A percentile compares a stretch with the other conserved stretches of the same genome.
Evolutionary conservation across 2,329 filamentous ascomycete genomes (phyloP).

Genomic region (Exophiala phaeomuriformis): DNA sequence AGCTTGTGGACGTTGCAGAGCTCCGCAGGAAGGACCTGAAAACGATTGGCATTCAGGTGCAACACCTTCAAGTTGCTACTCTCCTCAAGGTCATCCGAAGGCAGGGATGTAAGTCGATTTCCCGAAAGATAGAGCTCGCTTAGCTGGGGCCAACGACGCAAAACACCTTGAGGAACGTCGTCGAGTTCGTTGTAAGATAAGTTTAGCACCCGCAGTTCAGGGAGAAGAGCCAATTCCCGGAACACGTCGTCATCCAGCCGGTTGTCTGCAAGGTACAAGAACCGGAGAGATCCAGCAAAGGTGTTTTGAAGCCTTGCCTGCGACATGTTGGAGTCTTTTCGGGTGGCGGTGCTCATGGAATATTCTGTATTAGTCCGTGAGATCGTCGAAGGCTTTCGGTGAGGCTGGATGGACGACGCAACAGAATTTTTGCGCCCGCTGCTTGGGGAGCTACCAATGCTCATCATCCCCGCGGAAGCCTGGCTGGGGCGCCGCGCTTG

Average conservation of each 20-base stretch:
- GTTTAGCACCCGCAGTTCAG: conserved; percentile 81
- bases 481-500: conserved; percentile 72
- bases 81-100: conserved; percentile 89
- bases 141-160: conserved; percentile 83
- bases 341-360: conserved; percentile 49
- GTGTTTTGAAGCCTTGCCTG: conserved; percentile 67
- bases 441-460: conserved; percentile 65
- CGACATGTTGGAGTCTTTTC: conserved; percentile 86
- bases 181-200: conserved; percentile 91
- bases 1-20: conserved; percentile 90
- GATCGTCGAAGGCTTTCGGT: conserved; percentile 76
- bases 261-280: conserved; percentile 88
- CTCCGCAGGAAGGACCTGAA: conserved; percentile 91
- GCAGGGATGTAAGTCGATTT: conserved; percentile 84
- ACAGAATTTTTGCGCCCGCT: conserved; percentile 70
- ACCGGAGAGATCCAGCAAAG: conserved; percentile 76
- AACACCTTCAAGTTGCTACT: conserved; percentile 78
- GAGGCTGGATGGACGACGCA: conserved; percentile 72
- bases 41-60: conserved; percentile 96
- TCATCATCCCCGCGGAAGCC: conserved; percentile 66
- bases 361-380: conserved; percentile 58
- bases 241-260: conserved; percentile 91
- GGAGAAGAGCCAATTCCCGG: conserved; percentile 74
- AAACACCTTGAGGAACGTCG: conserved; percentile 80
- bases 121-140: conserved; percentile 91